Percentiles rank a stretch among this genome's conserved stretches.
These are phyloP conservation scores for Hypoxylon crocopeplum DNA, from an alignment of 495 filamentous ascomycete genomes.

Conservation along the genomic window DNA sequence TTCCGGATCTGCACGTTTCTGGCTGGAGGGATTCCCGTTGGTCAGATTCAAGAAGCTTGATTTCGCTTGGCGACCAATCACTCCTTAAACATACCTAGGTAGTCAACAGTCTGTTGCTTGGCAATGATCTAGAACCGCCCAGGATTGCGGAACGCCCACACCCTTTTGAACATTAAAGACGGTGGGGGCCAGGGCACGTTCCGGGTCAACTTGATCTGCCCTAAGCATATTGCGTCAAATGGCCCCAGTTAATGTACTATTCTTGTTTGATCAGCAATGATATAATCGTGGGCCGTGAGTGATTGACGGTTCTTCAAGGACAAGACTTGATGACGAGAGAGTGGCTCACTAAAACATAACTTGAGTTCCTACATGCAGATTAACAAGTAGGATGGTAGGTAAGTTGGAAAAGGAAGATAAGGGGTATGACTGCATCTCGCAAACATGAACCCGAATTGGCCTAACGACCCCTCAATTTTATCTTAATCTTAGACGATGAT, in stretches of 20 bases:
- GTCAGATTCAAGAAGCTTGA: slow-evolving; percentile 32
- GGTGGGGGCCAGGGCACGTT: slow-evolving; percentile 19
- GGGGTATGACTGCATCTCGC: too few species aligned
- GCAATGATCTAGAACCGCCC: neutral
- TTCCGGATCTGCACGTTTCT: neutral
- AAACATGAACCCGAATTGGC: too few species aligned
- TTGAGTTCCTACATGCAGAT: too few species aligned
- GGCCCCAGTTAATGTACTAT: slow-evolving; percentile 2
- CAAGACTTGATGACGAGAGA: too few species aligned
- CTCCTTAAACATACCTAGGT: too few species aligned
- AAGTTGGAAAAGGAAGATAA: too few species aligned
- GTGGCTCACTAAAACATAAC: too few species aligned
- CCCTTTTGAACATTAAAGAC: neutral
- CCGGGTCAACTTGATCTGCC: neutral
- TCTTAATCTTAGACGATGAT: neutral
- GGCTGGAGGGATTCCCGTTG: slow-evolving; percentile 17
- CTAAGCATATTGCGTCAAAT: slow-evolving; percentile 9
- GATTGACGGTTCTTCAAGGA: neutral
- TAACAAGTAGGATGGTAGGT: too few species aligned
- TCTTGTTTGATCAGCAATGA: slow-evolving; percentile 22
- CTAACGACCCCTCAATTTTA: neutral
- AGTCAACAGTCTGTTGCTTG: too few species aligned
- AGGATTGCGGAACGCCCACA: neutral
- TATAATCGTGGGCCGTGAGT: slow-evolving; percentile 15
- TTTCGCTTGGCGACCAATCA: slow-evolving; percentile 34